phyloP scores from a whole-genome alignment of 108 stramenopile species.

The Cyclotella baltica region DNA sequence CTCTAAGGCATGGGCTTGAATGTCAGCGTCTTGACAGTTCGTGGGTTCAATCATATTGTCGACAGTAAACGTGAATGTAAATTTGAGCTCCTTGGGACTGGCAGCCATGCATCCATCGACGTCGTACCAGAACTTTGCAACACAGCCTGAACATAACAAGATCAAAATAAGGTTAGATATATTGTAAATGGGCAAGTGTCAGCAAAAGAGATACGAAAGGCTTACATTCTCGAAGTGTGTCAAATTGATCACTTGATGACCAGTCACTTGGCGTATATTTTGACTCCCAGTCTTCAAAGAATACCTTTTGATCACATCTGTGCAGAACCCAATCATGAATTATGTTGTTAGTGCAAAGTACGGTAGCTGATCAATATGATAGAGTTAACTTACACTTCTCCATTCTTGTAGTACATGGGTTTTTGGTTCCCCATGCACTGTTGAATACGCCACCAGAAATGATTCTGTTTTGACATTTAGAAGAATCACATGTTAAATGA shows the following conservation, averaged over 20 bases:
- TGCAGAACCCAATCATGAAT: no score
- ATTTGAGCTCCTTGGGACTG: slow-evolving; percentile 25
- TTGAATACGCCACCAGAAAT: slow-evolving; percentile 32
- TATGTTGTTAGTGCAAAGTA: no score
- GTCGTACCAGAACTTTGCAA: slow-evolving; percentile 34
- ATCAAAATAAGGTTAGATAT: background rate
- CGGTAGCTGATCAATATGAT: no score
- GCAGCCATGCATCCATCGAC: slow-evolving; percentile 16
- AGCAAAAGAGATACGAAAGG: background rate
- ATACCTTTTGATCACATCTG: slow-evolving; percentile 14
- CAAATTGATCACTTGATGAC: slow-evolving; percentile 14
- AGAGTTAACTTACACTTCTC: no score
- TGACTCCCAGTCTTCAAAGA: slow-evolving; percentile 32
- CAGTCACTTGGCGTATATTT: slow-evolving; percentile 32
- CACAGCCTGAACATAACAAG: background rate
- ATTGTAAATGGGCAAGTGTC: background rate
- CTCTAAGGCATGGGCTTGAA: slow-evolving; percentile 24
- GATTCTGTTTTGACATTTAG: background rate
- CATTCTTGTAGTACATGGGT: slow-evolving; percentile 24
- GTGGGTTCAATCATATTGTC: slow-evolving; percentile 14
- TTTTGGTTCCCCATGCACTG: slow-evolving; percentile 36
- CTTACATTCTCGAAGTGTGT: slow-evolving; percentile 24
- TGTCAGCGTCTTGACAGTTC: slow-evolving; percentile 44
- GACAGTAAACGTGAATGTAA: slow-evolving; percentile 21
- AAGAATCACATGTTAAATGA: background rate